A percentile compares a stretch with the other conserved stretches of the same genome.
Conservation (phyloP, 306 rosid genomes). For the Pyrus bretschneideri region DNA sequence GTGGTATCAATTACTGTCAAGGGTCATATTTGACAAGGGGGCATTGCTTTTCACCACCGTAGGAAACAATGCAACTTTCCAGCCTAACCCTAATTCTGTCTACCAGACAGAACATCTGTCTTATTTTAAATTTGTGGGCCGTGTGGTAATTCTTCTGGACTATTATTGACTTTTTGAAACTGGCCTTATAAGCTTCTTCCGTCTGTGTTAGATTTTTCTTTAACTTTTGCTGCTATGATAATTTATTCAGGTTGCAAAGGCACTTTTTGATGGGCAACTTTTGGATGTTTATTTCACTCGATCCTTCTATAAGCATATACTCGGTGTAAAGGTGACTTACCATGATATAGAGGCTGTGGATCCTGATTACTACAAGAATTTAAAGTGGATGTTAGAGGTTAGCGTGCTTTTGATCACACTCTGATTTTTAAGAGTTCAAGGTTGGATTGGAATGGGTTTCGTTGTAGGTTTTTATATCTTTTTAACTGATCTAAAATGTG, state of each 20-base stretch:
- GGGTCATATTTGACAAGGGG: conserved; percentile 96
- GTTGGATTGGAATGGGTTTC: not conserved
- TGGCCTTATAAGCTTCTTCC: not conserved
- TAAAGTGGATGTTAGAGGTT: conserved; percentile 99
- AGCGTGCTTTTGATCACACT: conserved; percentile 20
- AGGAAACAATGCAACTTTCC: conserved; percentile 92
- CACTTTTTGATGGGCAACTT: conserved; percentile 93
- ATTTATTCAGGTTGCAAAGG: conserved; percentile 86
- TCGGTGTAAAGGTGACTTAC: conserved; percentile 95
- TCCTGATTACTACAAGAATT: conserved; percentile 95
- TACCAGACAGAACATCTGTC: conserved; percentile 99
- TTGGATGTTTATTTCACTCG: conserved; percentile 98
- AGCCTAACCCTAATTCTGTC: conserved; percentile 96
- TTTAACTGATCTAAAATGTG: not conserved
- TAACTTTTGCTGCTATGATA: conserved; percentile 9
- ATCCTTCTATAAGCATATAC: conserved; percentile 97
- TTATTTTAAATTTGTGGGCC: conserved; percentile 95
- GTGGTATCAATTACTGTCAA: conserved; percentile 94
- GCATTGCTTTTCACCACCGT: conserved; percentile 96
- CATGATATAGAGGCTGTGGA: conserved; percentile 99
- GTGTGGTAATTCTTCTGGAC: conserved; percentile 67
- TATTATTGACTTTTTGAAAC: not conserved
- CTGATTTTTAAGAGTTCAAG: not conserved
- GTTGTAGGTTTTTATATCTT: not conserved
- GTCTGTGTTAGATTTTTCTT: not conserved